Base-by-base conservation (phyloP, 2,329 filamentous ascomycete genomes). In the Monilinia aucupariae region DNA sequence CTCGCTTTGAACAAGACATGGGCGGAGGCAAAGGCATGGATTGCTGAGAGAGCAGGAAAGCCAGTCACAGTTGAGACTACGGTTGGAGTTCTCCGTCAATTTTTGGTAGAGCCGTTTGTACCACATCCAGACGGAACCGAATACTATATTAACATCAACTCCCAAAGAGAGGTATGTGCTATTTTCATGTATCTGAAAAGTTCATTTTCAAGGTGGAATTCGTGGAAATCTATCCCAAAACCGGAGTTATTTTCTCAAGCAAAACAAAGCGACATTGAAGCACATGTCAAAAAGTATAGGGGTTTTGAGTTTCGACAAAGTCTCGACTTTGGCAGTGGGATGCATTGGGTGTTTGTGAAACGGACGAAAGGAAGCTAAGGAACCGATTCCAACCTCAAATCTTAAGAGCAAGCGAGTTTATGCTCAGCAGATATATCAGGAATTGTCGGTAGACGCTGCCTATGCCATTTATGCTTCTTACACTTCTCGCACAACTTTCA, bases 111-210 rank as follows among this genome's bases (percentile, higher is more conserved):
- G 86, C 94, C 94, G 59, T 97, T 99, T 75, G 92, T 97, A 67
- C 94, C 93, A 74, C 94, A 99, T 80, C 89, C 92, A 69, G 85
- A 92, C 73, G 89, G 92, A 77, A 97, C 93, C 69, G 94, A 99
- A 81, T 97, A 97, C 83, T 99, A 99, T 82, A 96, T 99, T 83
- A 97, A 97, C 87, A 99, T 99, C 83, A 94, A 97, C 86, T 97
- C 94, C 68, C 92, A 96, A 75, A 90, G 94, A 83, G 94, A 97
- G 88, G 94, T 97, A 87, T 87, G 92, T 87, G 61, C 41, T 45
- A 59, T 66, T 65, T 64, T 66, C 54, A 55, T n/a, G 20, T 48
- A 50, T 27, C 9, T 22, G 41, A 41, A 37, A n/a, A 30, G 15
- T 32, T 30, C 27, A 52, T 25, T 27, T 13, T 49, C 13, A 17